Percentiles rank a stretch among this genome's conserved stretches.
phyloP scores from a whole-genome alignment of 2,329 filamentous ascomycete genomes.

The Claviceps capensis region DNA sequence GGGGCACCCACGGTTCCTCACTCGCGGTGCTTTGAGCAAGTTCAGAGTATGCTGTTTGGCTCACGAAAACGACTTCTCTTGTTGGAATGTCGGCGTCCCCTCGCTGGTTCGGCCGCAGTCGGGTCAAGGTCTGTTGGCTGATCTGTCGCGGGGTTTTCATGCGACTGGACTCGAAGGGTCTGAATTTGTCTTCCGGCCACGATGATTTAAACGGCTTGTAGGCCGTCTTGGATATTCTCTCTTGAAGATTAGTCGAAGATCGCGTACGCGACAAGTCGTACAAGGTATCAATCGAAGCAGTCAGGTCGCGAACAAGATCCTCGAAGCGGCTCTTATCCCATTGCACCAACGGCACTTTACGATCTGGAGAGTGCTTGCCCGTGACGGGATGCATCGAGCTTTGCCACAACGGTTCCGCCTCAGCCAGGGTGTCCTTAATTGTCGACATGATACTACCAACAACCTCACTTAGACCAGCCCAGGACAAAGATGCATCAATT shows the following conservation, averaged over 20 bases:
- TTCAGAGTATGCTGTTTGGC: slow-evolving; percentile 37
- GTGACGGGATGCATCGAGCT: slow-evolving; percentile 36
- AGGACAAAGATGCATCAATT: slow-evolving; percentile 57
- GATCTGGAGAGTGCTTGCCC: slow-evolving; percentile 31
- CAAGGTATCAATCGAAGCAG: slow-evolving; percentile 64
- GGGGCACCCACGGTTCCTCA: slow-evolving; percentile 34
- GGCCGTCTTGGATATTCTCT: slow-evolving; percentile 16
- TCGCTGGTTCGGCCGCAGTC: slow-evolving; percentile 28
- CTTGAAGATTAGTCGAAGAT: slow-evolving; percentile 26
- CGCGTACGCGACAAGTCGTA: slow-evolving; percentile 62
- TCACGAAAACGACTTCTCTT: slow-evolving; percentile 35
- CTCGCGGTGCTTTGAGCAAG: slow-evolving; percentile 28
- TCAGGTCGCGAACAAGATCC: slow-evolving; percentile 60
- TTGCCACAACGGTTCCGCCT: slow-evolving; percentile 59
- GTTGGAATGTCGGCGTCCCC: slow-evolving; percentile 16
- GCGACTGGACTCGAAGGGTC: slow-evolving; percentile 43
- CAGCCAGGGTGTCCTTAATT: slow-evolving; percentile 66
- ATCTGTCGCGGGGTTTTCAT: slow-evolving; percentile 49
- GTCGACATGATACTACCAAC: slow-evolving; percentile 68
- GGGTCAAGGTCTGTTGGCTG: slow-evolving; percentile 38
- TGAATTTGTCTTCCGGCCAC: slow-evolving; percentile 28
- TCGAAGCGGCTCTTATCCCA: slow-evolving; percentile 64
- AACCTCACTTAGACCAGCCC: slow-evolving; percentile 61
- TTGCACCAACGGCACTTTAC: slow-evolving; percentile 41
- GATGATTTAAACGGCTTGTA: slow-evolving; percentile 16